Conservation (phyloP, 257 asterid species). For the Scutellaria baicalensis region DNA sequence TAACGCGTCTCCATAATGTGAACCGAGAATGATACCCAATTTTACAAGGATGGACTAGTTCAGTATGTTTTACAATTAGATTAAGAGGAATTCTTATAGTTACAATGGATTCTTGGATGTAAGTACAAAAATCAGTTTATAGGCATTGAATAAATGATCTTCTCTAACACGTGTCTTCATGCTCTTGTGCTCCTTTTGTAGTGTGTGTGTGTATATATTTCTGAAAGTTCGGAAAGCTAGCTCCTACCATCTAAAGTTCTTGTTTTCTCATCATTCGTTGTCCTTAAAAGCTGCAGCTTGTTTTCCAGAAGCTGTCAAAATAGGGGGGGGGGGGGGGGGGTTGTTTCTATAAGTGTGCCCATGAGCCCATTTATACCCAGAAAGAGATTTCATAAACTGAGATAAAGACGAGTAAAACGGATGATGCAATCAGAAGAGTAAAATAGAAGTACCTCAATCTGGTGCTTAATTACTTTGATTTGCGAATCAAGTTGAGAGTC, state of each 20-base stretch:
- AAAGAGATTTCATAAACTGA: background rate
- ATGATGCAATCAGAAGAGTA: background rate
- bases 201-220: slow-evolving; percentile 2
- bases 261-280: slow-evolving; percentile 23
- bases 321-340: background rate
- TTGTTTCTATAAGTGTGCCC: background rate
- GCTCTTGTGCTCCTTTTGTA: background rate
- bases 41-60: background rate
- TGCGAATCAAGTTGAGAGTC: slow-evolving; percentile 47
- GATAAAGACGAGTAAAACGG: background rate
- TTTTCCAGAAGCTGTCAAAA: slow-evolving; percentile 47
- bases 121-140: background rate
- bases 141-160: background rate
- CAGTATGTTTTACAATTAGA: background rate
- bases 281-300: slow-evolving; percentile 48
- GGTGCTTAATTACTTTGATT: slow-evolving; percentile 47
- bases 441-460: slow-evolving; percentile 62
- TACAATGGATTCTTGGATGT: background rate
- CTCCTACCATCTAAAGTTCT: slow-evolving; percentile 21
- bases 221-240: background rate
- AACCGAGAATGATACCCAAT: background rate
- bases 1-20: background rate
- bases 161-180: background rate
- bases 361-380: background rate
- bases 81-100: background rate